Base-by-base conservation (phyloP, 2,329 filamentous ascomycete species). In the Colletotrichum paranaense region DNA sequence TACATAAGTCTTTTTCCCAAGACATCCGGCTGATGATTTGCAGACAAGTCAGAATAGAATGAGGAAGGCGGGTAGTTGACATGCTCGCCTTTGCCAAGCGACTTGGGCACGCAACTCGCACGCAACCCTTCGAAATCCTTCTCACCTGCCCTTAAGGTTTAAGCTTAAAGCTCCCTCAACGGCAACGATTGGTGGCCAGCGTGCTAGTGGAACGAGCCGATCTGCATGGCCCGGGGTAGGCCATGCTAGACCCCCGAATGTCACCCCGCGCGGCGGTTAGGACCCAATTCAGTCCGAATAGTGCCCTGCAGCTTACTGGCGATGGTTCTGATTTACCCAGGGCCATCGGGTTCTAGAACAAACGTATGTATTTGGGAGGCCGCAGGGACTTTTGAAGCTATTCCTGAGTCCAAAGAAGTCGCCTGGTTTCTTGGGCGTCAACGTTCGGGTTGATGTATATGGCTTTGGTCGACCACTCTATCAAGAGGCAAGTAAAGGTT, bases 81-180 rank as follows among this genome's bases (percentile, higher is more conserved):
- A 28, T 67, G 42, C 7, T 9, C 30, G 5, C 35, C 57, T 12
- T 5, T 12, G 38, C 22, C 38, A 52, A 53, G 9, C 60, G 52
- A n/a, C 42, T 7, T 28, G 56, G 24, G 55, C 60, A 66, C 56
- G 60, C 67, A 52, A 62, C 55, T 64, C 26, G 70, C 70, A 73
- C 67, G 60, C 67, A 56, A 62, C 22, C 28, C 46, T 22, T 38
- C 46, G 14, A 35, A 69, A 69, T 69, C 70, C 66, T 73, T 64
- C 62, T 46, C 67, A 73, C 71, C 71, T 73, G 67, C 67, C 67
- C 14, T 28, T 65, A 66, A 66, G 35, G 67, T 73, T 71, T 73
- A 73, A 73, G 71, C 71, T 73, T 71, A 73, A 73, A 71, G 49
- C 46, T 62, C n/a, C 35, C 32, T 35, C 16, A 8, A 19, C 14